Percentiles rank a stretch among this genome's conserved stretches.
These are phyloP conservation scores for Oryza nivara DNA, from an alignment of 176 grass and related monocot genomes.

Conservation along the genomic window DNA sequence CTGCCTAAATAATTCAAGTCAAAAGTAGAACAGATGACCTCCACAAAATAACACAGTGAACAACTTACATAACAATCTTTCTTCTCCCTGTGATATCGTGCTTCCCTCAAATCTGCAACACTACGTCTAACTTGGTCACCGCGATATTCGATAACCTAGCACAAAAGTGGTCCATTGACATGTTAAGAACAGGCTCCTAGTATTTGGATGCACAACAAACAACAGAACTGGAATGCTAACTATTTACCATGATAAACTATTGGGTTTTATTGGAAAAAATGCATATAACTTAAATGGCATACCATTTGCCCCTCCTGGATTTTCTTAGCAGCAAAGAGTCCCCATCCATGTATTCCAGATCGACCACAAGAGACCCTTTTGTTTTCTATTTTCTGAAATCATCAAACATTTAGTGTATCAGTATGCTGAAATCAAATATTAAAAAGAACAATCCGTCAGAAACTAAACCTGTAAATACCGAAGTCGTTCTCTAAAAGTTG, in stretches of 20 bases:
- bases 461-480: conserved; percentile 70
- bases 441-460: conserved; percentile 29
- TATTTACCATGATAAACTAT: not conserved
- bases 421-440: conserved; percentile 12
- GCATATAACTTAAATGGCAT: conserved; percentile 23
- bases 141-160: conserved; percentile 90
- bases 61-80: conserved; percentile 97
- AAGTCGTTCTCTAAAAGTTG: conserved; percentile 80
- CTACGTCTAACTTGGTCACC: conserved; percentile 85
- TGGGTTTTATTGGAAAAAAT: conserved; percentile 2
- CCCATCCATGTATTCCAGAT: conserved; percentile 99
- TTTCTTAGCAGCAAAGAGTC: conserved; percentile 83
- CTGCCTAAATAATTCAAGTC: not conserved
- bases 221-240: not conserved
- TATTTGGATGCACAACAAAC: not conserved
- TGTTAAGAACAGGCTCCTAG: not conserved
- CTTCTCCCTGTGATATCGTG: conserved; percentile 67
- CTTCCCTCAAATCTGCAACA: conserved; percentile 93
- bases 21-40: conserved; percentile 29
- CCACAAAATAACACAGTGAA: conserved; percentile 12
- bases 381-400: conserved; percentile 82
- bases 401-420: conserved; percentile 38
- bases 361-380: conserved; percentile 76
- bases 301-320: conserved; percentile 99
- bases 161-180: conserved; percentile 19